Conservation (phyloP, 2,329 filamentous ascomycete genomes). For the Fusarium sp. region DNA sequence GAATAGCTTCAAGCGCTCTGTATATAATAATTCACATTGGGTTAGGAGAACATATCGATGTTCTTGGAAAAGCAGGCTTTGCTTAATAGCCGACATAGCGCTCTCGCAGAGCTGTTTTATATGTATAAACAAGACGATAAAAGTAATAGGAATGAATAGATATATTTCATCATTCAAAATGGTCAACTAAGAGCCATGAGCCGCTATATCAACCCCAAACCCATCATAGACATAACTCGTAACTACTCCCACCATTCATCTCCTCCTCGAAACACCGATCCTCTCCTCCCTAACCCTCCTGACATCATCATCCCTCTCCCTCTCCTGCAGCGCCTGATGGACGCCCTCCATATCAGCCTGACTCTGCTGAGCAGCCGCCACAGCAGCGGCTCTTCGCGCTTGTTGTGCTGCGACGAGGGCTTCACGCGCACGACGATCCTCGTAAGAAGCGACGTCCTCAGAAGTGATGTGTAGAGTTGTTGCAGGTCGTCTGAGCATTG, state of each 20-base stretch:
- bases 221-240: neutral
- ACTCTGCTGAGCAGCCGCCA: constrained; percentile 30
- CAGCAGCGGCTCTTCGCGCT: constrained; percentile 40
- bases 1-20: neutral
- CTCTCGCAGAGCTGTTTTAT: constrained; percentile 29
- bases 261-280: constrained; percentile 47
- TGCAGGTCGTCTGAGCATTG: constrained; percentile 73
- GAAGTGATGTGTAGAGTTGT: constrained; percentile 74
- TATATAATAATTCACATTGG: constrained; percentile 10
- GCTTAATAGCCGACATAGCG: constrained; percentile 11
- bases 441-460: constrained; percentile 76
- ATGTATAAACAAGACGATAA: constrained; percentile 16
- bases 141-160: constrained; percentile 19
- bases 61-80: constrained; percentile 7
- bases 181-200: neutral
- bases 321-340: constrained; percentile 38
- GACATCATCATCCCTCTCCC: constrained; percentile 41
- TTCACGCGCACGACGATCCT: constrained; percentile 65
- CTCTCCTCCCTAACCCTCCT: constrained; percentile 51
- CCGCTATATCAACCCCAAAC: no score
- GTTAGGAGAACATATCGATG: neutral
- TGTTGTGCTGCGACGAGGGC: constrained; percentile 48
- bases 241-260: neutral
- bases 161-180: neutral
- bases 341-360: constrained; percentile 44